These are phyloP conservation scores for Penicillium corylophilum DNA, from an alignment of 2,329 filamentous ascomycete genomes.

Conservation along the genomic window DNA sequence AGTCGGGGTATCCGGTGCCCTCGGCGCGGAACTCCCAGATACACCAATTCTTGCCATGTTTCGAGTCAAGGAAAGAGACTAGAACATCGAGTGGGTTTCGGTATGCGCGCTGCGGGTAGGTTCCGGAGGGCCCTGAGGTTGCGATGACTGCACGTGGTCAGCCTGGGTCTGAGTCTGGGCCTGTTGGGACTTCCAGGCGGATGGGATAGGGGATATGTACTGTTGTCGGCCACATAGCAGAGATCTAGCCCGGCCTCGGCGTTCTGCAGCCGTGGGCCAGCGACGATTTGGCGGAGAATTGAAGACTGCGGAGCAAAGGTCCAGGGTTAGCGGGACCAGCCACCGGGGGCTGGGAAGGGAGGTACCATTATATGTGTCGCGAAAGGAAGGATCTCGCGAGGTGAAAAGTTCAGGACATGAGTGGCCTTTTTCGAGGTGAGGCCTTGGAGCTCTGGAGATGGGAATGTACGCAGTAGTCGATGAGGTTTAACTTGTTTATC, in stretches of 20 bases:
- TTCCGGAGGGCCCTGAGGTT: constrained; percentile 85
- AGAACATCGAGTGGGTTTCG: constrained; percentile 88
- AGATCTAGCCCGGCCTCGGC: constrained; percentile 86
- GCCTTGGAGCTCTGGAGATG: neutral
- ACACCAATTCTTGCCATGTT: constrained; percentile 81
- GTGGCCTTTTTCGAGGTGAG: neutral
- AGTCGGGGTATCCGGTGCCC: constrained; percentile 91
- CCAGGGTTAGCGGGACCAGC: neutral
- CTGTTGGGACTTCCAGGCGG: no score
- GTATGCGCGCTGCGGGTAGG: constrained; percentile 88
- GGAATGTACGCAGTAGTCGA: neutral
- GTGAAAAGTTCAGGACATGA: neutral
- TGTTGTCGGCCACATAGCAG: constrained; percentile 89
- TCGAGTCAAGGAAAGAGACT: constrained; percentile 80
- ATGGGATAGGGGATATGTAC: constrained; percentile 20
- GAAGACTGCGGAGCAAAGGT: constrained; percentile 54
- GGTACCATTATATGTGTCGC: neutral
- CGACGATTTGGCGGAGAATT: constrained; percentile 85
- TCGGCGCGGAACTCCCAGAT: constrained; percentile 99
- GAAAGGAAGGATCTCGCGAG: neutral
- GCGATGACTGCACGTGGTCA: constrained; percentile 49
- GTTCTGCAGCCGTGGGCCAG: constrained; percentile 79
- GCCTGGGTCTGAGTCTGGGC: neutral
- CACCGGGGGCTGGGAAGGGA: neutral
- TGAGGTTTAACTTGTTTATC: constrained; percentile 2